Percentiles rank a stretch among this genome's conserved stretches.
Evolutionary conservation across 2,329 filamentous ascomycete species (phyloP).

Genomic region (Diaporthe ampelina): DNA sequence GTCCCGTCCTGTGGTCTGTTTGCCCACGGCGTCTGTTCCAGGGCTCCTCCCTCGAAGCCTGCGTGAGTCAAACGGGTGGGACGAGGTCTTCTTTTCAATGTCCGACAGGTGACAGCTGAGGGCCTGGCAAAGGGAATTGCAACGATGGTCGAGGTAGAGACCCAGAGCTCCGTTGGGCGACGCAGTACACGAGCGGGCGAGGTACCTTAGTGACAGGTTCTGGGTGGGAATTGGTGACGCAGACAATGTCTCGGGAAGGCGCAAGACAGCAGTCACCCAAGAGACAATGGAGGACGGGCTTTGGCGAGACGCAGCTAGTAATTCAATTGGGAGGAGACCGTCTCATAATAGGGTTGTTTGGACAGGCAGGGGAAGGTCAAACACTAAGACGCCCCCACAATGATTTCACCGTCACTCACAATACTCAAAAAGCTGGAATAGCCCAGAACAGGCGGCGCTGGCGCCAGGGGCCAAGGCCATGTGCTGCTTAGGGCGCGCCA

Average conservation of each 20-base stretch:
- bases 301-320: conserved; percentile 35
- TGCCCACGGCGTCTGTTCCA: not conserved
- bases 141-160: conserved; percentile 12
- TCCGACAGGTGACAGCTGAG: conserved; percentile 29
- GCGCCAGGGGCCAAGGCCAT: not conserved
- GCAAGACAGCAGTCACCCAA: conserved; percentile 33
- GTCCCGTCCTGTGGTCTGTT: conserved; percentile 7
- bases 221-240: conserved; percentile 8
- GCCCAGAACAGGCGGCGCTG: conserved; percentile 1
- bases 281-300: conserved; percentile 7
- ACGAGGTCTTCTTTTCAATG: conserved; percentile 37
- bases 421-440: conserved; percentile 9
- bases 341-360: not conserved
- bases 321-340: not conserved
- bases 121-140: not conserved
- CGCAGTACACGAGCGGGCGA: conserved; percentile 7
- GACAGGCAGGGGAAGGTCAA: not conserved
- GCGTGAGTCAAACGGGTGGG: conserved; percentile 27
- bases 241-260: conserved; percentile 39
- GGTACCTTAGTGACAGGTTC: conserved; percentile 1
- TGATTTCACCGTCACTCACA: not conserved
- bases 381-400: not conserved
- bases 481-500: conserved; percentile 2
- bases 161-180: not conserved
- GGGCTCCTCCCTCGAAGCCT: not conserved